A percentile compares a stretch with the other conserved stretches of the same genome.
These are phyloP conservation scores for Puccinellia tenuiflora DNA, from an alignment of 176 grass and related monocot genomes.

Conservation along the genomic window DNA sequence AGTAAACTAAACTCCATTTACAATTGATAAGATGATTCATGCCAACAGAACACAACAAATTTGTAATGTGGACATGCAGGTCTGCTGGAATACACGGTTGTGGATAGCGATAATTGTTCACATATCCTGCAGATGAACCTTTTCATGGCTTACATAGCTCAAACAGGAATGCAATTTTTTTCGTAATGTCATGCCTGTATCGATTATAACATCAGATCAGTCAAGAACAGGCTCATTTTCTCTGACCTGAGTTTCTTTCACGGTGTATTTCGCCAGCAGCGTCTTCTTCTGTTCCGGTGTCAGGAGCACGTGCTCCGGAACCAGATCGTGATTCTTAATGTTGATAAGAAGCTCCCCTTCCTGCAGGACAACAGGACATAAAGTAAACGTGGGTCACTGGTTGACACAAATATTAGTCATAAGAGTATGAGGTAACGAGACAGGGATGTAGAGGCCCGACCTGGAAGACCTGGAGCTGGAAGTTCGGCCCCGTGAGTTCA, in stretches of 20 bases:
- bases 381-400: not conserved
- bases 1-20: not conserved
- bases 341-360: conserved; percentile 89
- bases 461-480: conserved; percentile 74
- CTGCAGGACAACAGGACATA: conserved; percentile 7
- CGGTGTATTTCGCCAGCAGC: conserved; percentile 65
- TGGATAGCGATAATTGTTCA: not conserved
- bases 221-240: not conserved
- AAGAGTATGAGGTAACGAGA: not conserved
- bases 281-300: conserved; percentile 58
- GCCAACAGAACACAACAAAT: not conserved
- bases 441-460: conserved; percentile 11
- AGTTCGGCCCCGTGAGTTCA: too few species aligned
- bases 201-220: not conserved
- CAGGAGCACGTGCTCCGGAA: conserved; percentile 72
- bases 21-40: not conserved
- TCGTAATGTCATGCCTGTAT: not conserved
- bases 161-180: not conserved
- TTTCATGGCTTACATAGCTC: not conserved
- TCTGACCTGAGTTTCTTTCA: conserved; percentile 72
- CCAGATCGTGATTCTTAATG: conserved; percentile 72
- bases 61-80: not conserved
- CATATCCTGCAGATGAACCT: not conserved
- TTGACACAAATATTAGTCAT: not conserved
- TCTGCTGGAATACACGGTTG: not conserved